Conservation (phyloP, 2,329 filamentous ascomycete genomes). For the Fonsecaea erecta region DNA sequence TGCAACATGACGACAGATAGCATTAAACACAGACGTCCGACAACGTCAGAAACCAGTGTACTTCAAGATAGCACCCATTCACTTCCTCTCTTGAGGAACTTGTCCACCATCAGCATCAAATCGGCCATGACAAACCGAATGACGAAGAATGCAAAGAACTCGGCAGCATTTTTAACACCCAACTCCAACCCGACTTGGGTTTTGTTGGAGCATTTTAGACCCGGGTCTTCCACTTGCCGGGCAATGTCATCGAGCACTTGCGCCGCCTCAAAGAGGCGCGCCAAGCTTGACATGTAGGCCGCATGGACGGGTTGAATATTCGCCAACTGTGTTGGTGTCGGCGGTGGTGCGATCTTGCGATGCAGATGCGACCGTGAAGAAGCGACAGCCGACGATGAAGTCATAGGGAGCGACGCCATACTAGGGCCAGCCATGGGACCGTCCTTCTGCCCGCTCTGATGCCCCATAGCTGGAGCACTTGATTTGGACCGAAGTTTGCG, state of each 20-base stretch:
- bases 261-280: constrained; percentile 87
- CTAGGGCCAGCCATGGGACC: constrained; percentile 59
- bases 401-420: constrained; percentile 81
- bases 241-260: constrained; percentile 92
- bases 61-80: constrained; percentile 78
- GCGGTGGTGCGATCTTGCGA: constrained; percentile 48
- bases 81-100: constrained; percentile 93
- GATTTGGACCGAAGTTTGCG: constrained; percentile 88
- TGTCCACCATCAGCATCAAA: constrained; percentile 83
- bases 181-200: constrained; percentile 95
- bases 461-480: constrained; percentile 50
- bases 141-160: constrained; percentile 97
- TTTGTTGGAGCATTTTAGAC: constrained; percentile 85
- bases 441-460: constrained; percentile 42
- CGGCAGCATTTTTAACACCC: constrained; percentile 87
- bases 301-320: constrained; percentile 58
- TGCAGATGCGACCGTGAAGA: constrained; percentile 65
- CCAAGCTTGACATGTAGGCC: constrained; percentile 88
- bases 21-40: neutral
- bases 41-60: neutral
- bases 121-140: constrained; percentile 93
- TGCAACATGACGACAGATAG: neutral
- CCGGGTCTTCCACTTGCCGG: constrained; percentile 92
- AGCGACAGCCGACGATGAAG: constrained; percentile 61
- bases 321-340: constrained; percentile 77